These are phyloP conservation scores for Pleodorina starrii DNA, from an alignment of 139 green algal genomes.

Conservation along the genomic window DNA sequence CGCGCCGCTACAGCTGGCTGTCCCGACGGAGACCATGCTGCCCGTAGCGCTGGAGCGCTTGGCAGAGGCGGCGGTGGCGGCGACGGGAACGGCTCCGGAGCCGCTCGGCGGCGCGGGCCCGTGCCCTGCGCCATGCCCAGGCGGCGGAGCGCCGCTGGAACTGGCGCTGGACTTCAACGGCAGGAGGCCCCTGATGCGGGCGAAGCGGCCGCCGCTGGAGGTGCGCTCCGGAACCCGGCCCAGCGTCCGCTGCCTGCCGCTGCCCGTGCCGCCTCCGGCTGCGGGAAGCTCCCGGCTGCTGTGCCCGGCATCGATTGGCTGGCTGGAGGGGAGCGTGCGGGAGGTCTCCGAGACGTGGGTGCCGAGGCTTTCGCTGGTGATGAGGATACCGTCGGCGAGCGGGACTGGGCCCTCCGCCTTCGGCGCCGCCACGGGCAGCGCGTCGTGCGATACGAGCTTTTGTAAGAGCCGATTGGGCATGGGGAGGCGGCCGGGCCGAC, in stretches of 20 bases:
- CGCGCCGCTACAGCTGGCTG: background rate
- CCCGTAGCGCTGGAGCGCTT: background rate
- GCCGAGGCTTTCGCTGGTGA: background rate
- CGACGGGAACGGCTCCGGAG: background rate
- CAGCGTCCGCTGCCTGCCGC: background rate
- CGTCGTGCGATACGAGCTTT: background rate
- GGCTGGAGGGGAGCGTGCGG: background rate
- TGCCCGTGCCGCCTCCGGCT: too few relatives aligned
- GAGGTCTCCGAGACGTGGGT: background rate
- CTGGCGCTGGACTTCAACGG: background rate
- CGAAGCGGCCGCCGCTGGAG: background rate
- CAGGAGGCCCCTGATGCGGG: conserved; percentile 11
- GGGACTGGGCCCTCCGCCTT: background rate
- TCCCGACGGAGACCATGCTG: background rate
- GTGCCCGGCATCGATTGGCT: background rate
- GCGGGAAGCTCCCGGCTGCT: background rate
- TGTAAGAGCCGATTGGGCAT: conserved; percentile 4
- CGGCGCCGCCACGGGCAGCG: background rate
- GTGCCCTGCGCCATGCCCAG: background rate
- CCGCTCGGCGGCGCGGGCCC: background rate
- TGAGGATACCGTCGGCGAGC: background rate
- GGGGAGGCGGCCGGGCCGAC: background rate
- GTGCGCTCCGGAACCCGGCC: background rate
- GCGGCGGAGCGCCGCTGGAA: background rate
- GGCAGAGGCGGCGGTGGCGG: too few relatives aligned